Percentiles rank a stretch among this genome's conserved stretches.
Evolutionary conservation across 1,139 yeast genomes (phyloP).

Genomic region (Pichia sorboxylosa): DNA sequence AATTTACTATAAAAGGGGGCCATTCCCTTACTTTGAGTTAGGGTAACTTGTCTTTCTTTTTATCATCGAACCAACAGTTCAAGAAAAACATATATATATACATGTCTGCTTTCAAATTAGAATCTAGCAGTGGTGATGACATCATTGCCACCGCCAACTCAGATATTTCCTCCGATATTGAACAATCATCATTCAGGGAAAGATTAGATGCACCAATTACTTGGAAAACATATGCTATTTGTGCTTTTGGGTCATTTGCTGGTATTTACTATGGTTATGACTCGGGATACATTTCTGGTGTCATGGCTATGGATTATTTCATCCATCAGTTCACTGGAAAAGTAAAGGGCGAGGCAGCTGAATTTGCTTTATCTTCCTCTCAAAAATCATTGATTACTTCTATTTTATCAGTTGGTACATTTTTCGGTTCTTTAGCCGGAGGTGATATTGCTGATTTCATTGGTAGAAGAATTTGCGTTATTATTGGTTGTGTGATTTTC

Average conservation of each 20-base stretch:
- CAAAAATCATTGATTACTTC: conserved; percentile 41
- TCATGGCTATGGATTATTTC: conserved; percentile 42
- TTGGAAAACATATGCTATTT: conserved; percentile 23
- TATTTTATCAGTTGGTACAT: conserved; percentile 46
- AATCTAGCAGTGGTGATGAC: no score
- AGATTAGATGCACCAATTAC: conserved; percentile 24
- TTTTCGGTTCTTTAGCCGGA: conserved; percentile 45
- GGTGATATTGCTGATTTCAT: conserved; percentile 45
- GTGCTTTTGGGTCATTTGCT: conserved; percentile 39
- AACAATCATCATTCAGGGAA: neutral
- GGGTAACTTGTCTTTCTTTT: no score
- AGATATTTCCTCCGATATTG: neutral
- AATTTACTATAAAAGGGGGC: no score
- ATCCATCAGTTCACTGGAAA: conserved; percentile 27
- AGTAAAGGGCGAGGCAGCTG: conserved; percentile 11
- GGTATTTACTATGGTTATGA: conserved; percentile 51
- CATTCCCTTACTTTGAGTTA: no score
- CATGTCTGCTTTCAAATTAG: no score
- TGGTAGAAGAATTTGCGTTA: conserved; percentile 50
- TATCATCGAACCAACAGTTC: no score
- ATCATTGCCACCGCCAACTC: no score
- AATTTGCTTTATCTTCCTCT: conserved; percentile 18
- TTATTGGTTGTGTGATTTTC: conserved; percentile 42
- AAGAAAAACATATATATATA: no score
- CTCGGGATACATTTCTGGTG: conserved; percentile 49